phyloP scores from a whole-genome alignment of 495 filamentous ascomycete species.

The Daldinia decipiens region DNA sequence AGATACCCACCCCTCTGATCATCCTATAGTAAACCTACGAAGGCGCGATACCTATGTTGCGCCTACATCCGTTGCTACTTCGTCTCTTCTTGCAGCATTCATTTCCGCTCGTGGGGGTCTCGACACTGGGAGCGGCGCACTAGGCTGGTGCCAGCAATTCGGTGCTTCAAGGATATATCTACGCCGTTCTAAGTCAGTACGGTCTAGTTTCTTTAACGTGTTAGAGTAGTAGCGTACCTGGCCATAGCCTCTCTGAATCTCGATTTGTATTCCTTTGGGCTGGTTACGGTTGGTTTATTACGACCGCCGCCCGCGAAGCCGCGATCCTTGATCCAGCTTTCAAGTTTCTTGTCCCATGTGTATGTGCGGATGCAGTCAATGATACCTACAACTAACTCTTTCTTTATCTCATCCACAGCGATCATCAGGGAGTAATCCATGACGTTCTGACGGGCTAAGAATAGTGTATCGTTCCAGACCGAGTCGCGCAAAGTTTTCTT shows the following conservation, averaged over 20 bases:
- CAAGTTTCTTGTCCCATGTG: conserved; percentile 99
- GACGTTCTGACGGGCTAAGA: conserved; percentile 89
- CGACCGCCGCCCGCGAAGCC: conserved; percentile 85
- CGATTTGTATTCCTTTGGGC: conserved; percentile 96
- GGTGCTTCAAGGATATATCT: conserved; percentile 64
- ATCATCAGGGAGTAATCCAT: conserved; percentile 99
- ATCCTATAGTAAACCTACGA: conserved; percentile 1
- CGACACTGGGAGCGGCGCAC: conserved; percentile 25
- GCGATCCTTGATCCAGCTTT: conserved; percentile 98
- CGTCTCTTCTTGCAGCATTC: conserved; percentile 23
- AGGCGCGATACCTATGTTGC: conserved; percentile 15
- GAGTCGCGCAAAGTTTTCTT: conserved; percentile 87
- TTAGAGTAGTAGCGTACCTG: conserved; percentile 72
- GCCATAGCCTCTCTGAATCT: conserved; percentile 97
- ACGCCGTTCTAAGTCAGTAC: conserved; percentile 16
- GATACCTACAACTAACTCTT: conserved; percentile 94
- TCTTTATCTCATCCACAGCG: conserved; percentile 87
- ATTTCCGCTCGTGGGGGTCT: conserved; percentile 31
- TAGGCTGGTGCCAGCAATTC: conserved; percentile 61
- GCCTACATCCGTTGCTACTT: conserved; percentile 18
- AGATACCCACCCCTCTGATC: not conserved
- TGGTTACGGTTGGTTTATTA: conserved; percentile 94
- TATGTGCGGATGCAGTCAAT: conserved; percentile 99
- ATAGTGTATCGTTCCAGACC: conserved; percentile 96
- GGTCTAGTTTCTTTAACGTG: not conserved